These are phyloP conservation scores for Hyaloscypha bicolor DNA, from an alignment of 495 filamentous ascomycete species.

Conservation along the genomic window DNA sequence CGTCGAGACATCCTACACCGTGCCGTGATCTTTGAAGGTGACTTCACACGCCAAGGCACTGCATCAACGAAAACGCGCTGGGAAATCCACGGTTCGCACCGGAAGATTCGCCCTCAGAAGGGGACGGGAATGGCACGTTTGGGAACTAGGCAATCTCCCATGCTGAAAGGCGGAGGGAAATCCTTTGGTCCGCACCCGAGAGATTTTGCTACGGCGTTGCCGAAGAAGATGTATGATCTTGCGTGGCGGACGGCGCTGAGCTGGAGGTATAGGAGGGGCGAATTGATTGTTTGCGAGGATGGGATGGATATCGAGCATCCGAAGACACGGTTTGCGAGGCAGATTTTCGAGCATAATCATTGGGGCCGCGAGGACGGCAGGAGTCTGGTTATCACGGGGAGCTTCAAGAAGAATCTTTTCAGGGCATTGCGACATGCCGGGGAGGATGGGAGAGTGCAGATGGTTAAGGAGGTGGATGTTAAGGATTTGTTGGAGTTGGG, in stretches of 20 bases:
- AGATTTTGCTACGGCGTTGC: conserved; percentile 84
- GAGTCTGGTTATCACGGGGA: conserved; percentile 75
- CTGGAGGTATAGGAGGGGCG: conserved; percentile 83
- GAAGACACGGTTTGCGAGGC: conserved; percentile 58
- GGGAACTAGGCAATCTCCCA: conserved; percentile 80
- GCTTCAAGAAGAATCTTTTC: conserved; percentile 54
- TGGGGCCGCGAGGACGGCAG: conserved; percentile 72
- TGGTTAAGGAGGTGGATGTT: conserved; percentile 79
- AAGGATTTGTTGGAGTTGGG: conserved; percentile 88
- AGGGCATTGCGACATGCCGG: conserved; percentile 59
- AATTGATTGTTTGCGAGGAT: conserved; percentile 82
- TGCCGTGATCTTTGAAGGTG: conserved; percentile 90
- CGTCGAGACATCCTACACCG: conserved; percentile 92
- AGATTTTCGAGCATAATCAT: conserved; percentile 68
- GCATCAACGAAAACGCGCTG: conserved; percentile 81
- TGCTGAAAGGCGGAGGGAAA: conserved; percentile 84
- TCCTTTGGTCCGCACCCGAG: conserved; percentile 77
- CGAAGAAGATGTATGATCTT: conserved; percentile 89
- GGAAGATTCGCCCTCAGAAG: conserved; percentile 83
- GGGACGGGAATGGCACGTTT: conserved; percentile 77
- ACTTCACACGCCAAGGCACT: conserved; percentile 83
- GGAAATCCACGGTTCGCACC: conserved; percentile 79
- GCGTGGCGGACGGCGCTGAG: conserved; percentile 95
- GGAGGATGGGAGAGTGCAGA: conserved; percentile 68
- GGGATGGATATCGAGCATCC: conserved; percentile 60